Base-by-base conservation (phyloP, 169 alveolate genomes). In the Plasmodium reichenowi region DNA sequence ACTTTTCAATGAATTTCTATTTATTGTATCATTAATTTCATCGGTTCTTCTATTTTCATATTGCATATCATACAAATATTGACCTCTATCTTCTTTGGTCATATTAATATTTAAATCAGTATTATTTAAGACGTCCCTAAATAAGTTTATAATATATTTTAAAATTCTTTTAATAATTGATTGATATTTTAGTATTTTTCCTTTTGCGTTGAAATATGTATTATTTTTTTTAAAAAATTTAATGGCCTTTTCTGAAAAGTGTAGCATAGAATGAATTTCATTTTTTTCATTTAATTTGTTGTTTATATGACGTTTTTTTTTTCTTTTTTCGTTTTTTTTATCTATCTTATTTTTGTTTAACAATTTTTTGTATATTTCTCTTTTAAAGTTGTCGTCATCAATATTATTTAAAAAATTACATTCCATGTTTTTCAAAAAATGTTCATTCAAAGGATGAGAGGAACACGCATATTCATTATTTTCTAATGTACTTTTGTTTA, bases 241-340 rank as follows among this genome's bases (percentile, higher is more conserved):
- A 71, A 86, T 86, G 15, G 92, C 92, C 48, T 72, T 72, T 72
- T 86, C 92, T 13, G 92, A 86, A 38, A 47, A 86, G 3, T 86
- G 60, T 5, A 86, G 60, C 76, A 86, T 86, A 38, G 47, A 74
- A 48, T 72, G 63, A 48, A 86, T 72, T 86, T 86, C 92, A 58
- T 86, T 86, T 13, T 70, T 71, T 58, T 48, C 58, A 29, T 54
- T 60, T 45, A 9, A 12, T 26, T 45, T 26, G 38, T 83, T 70
- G 38, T 83, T 70, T 58, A 20, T 5, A 26, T 52, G 47, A 58
- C 59, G 54, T 43, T 17, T 63, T 22, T 26, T 10, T 71, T 22
- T 50, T 71, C 32, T 60, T 47, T 63, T 59, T 52, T 38, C 54
- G 26, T 48, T 26, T 20, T 17, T 67, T 67, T 67, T 67, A 29